Evolutionary conservation across 768 basidiomycete genomes (phyloP).

Genomic region (Crucibulum laeve): DNA sequence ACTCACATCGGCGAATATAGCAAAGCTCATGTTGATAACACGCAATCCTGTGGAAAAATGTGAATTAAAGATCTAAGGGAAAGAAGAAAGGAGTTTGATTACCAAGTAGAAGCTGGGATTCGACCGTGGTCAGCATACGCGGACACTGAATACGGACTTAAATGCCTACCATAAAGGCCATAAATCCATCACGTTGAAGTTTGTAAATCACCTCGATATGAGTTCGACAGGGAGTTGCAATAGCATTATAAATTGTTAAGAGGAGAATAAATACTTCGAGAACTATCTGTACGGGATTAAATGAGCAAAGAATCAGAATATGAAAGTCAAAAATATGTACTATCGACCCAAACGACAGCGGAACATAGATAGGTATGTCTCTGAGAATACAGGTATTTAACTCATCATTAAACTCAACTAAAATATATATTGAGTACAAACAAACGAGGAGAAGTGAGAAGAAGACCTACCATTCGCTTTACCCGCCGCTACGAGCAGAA

Average conservation of each 20-base stretch:
- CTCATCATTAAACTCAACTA: neutral
- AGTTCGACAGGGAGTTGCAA: neutral
- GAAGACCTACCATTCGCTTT: neutral
- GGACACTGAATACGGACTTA: neutral
- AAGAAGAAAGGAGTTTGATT: too few species aligned
- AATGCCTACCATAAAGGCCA: neutral
- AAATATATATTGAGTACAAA: neutral
- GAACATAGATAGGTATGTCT: neutral
- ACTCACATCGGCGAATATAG: neutral
- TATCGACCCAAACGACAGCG: neutral
- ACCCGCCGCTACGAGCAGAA: neutral
- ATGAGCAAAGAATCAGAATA: neutral
- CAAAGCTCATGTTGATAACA: neutral
- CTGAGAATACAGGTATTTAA: neutral
- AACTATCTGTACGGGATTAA: neutral
- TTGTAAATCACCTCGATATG: neutral
- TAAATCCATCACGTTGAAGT: neutral
- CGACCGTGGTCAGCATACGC: neutral
- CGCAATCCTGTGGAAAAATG: neutral
- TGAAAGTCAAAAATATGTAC: neutral
- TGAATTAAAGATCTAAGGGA: neutral
- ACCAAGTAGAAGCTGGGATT: neutral
- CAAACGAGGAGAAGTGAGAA: neutral
- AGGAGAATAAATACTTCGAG: neutral
- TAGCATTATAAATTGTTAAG: neutral